Evolutionary conservation across 1,139 yeast genomes (phyloP).

Genomic region (Blastobotrys ciferrii): DNA sequence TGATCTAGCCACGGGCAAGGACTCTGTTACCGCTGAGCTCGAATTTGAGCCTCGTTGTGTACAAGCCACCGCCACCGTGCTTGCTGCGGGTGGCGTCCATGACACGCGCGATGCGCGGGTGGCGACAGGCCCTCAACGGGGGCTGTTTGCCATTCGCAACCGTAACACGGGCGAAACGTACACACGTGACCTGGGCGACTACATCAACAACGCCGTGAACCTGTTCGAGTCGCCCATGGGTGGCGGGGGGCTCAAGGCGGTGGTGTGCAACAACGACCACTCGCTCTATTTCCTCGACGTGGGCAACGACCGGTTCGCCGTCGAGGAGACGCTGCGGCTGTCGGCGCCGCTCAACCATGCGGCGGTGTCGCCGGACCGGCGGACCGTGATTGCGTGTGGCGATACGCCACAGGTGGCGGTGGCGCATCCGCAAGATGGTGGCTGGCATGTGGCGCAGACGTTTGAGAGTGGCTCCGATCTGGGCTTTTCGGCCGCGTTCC

Average conservation of each 20-base stretch:
- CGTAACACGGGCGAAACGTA: conserved; percentile 46
- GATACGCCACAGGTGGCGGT: conserved; percentile 54
- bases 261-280: conserved; percentile 80
- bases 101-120: conserved; percentile 31
- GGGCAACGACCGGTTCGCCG: conserved; percentile 44
- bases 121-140: conserved; percentile 39
- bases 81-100: conserved; percentile 72
- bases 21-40: conserved; percentile 46
- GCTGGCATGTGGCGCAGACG: conserved; percentile 32
- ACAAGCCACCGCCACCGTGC: conserved; percentile 54
- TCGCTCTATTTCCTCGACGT: conserved; percentile 65
- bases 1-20: conserved; percentile 41
- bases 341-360: conserved; percentile 59
- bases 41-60: conserved; percentile 69
- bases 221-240: conserved; percentile 43
- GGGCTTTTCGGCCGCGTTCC: conserved; percentile 83
- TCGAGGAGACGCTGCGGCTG: conserved; percentile 44
- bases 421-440: conserved; percentile 43
- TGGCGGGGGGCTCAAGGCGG: conserved; percentile 46
- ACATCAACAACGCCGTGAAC: conserved; percentile 81
- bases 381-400: conserved; percentile 56
- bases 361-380: conserved; percentile 56
- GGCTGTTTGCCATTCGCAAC: conserved; percentile 59
- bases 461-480: conserved; percentile 65
- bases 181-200: conserved; percentile 66